phyloP scores from a whole-genome alignment of 768 basidiomycete species.

The Hebeloma cylindrosporum region DNA sequence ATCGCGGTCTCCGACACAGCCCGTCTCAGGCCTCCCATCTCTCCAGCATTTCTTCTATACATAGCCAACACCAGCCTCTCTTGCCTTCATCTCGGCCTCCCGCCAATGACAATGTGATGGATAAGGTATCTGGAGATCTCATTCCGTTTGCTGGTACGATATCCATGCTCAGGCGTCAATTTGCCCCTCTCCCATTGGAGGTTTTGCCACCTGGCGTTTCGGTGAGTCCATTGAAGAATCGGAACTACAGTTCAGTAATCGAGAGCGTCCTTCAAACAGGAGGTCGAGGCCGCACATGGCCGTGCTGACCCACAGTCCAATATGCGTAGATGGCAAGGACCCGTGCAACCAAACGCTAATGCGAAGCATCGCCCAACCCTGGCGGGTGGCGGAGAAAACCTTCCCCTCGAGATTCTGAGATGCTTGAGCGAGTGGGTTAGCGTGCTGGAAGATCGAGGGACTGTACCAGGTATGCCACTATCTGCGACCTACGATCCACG shows the following conservation, averaged over 20 bases:
- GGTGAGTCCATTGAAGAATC: constrained; percentile 4
- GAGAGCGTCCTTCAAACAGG: background rate
- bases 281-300: background rate
- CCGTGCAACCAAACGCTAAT: constrained; percentile 31
- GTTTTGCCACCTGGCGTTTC: constrained; percentile 14
- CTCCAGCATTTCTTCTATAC: constrained; percentile 20
- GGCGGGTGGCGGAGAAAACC: constrained; percentile 49
- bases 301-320: background rate
- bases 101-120: constrained; percentile 22
- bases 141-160: constrained; percentile 40
- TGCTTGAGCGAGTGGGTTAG: constrained; percentile 60
- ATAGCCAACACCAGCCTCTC: constrained; percentile 35
- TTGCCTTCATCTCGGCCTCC: constrained; percentile 38
- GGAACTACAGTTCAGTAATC: background rate
- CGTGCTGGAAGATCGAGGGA: constrained; percentile 56
- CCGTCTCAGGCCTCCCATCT: constrained; percentile 20
- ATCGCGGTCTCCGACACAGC: constrained; percentile 15
- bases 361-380: constrained; percentile 37
- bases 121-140: constrained; percentile 35
- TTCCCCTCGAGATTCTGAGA: constrained; percentile 56
- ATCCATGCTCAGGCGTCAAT: constrained; percentile 20
- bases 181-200: constrained; percentile 21
- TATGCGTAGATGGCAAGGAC: constrained; percentile 37
- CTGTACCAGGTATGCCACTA: constrained; percentile 48
- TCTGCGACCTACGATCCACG: constrained; percentile 1